Evolutionary conservation across 2,329 filamentous ascomycete genomes (phyloP), one percentile per base, ranked within the genome.

Genomic region (Botrytis squamosa): DNA sequence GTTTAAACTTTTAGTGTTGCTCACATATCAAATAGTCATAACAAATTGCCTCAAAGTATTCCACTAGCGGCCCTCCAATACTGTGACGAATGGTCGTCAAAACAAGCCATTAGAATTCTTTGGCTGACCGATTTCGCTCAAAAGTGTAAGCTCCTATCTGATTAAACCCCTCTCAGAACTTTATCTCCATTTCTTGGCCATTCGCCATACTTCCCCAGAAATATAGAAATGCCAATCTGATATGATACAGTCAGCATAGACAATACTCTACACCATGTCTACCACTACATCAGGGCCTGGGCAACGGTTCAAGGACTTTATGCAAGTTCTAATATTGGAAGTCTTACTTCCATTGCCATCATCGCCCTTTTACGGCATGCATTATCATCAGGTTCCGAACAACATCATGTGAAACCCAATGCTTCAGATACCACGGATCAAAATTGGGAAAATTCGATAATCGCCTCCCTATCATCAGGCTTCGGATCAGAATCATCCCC

Each of bases 251-350:
- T 71, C 25, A 20, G 18, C 46, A 38, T 1, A n/a, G 20, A 10
- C 14, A 44, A 18, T 33, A 20, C 25, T 22, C 33, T 71, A 22
- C 29, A 12, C 25, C 25, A 62, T 25, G 44, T 55, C 29, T 75
- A 75, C 42, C 55, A 74, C 67, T 74, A 71, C 40, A 67, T 74
- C 29, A 49, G 73, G 46, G 75, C 72, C 22, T 76, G 73, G 75
- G 67, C 72, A 55, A 71, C 71, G 14, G 8, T 69, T 29, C 29
- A 36, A 57, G 65, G 65, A 63, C 29, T 73, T 4, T 38, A 49
- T 62, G 38, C 22, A 40, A 52, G n/a, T 40, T 52, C 46, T 18
- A 29, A 36, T 22, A 55, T 55, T 12, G 44, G 59, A 36, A 16
- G 3, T 29, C 42, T 64, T 18, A 71, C 29, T 25, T 36, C 42